Base-by-base conservation (phyloP, 371 early-diverging fungal species). In the Apophysomyces variabilis region DNA sequence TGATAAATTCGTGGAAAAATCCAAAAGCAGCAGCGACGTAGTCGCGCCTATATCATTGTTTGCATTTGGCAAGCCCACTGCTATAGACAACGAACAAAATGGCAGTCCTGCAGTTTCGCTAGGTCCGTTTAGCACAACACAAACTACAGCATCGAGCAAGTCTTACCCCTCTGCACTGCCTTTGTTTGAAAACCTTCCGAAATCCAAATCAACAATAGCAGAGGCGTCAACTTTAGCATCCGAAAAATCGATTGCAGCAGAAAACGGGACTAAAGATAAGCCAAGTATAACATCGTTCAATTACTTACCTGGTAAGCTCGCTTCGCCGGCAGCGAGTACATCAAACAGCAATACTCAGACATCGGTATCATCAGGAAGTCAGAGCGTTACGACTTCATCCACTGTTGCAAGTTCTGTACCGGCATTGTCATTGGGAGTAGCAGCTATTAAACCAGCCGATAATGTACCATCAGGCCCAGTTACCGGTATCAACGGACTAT, bases 351-450 rank as follows among this genome's bases (percentile, higher is more conserved):
- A 46, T 36, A 37, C 21, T 26, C 32, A 1, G 3, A 26, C 32
- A 26, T 26, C 3, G 32, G 3, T 64, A 8, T 43, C 47, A 26
- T 21, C 63, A 7, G 39, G 62, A 1, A 21, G 58, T 11, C 16
- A 38, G 8, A 13, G 11, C 59, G 46, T 11, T 21, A 35, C 8
- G 2, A 1, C 18, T 13, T 18, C 47, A 35, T 58, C 58, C 3
- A 16, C 57, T 13, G 38, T 38, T 16, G 46, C 63, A 4, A 32
- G 46, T 14, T 32, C 59, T 8, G 50, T 62, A 0, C 47, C 67
- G 6, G 62, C 26, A 0, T 57, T 69, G 57, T 36, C 70, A 36
- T 71, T 68, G 39, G 63, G 68, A 38, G 58, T 59, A 35, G 35
- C 63, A 60, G 36, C 54, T 1, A 32, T 21, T 14, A 57, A 41